Percentiles rank a stretch among this genome's conserved stretches.
Conservation (phyloP, 306 rosid genomes). For the Mimosa bimucronata region DNA sequence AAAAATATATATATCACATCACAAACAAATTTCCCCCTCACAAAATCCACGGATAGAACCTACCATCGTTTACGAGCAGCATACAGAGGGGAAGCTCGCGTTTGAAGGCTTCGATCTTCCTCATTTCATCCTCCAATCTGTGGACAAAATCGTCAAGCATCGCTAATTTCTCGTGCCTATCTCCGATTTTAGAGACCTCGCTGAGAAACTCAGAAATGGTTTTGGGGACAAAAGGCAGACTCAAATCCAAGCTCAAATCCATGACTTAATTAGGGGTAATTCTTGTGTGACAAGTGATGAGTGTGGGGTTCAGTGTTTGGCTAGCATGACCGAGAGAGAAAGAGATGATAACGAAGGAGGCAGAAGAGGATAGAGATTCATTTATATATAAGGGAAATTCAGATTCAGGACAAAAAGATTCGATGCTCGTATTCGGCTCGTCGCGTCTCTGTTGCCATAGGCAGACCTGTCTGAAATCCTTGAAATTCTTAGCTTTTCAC, state of each 20-base stretch:
- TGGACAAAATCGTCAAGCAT: constrained; percentile 53
- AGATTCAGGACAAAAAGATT: constrained; percentile 71
- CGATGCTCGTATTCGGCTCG: constrained; percentile 57
- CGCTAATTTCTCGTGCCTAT: constrained; percentile 41
- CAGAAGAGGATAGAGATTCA: constrained; percentile 34
- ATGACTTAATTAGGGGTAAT: constrained; percentile 34
- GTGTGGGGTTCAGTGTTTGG: background rate
- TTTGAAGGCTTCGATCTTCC: constrained; percentile 73
- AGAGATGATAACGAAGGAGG: constrained; percentile 41
- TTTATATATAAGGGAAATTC: constrained; percentile 42
- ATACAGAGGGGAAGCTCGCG: constrained; percentile 86
- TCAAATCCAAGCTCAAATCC: constrained; percentile 68
- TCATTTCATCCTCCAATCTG: constrained; percentile 72
- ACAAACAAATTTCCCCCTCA: background rate
- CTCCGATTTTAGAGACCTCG: constrained; percentile 44
- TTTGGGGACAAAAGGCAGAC: constrained; percentile 53
- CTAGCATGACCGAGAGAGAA: constrained; percentile 20
- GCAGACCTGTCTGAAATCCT: background rate
- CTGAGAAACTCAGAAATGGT: constrained; percentile 57
- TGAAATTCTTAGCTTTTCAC: constrained; percentile 1
- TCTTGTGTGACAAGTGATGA: background rate
- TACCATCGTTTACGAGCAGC: constrained; percentile 74
- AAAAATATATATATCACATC: background rate
- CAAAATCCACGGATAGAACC: constrained; percentile 14
- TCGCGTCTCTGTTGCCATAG: constrained; percentile 64